Percentiles rank a stretch among this genome's conserved stretches.
phyloP scores from a whole-genome alignment of 306 rosid genomes.

The Begonia masoniana region DNA sequence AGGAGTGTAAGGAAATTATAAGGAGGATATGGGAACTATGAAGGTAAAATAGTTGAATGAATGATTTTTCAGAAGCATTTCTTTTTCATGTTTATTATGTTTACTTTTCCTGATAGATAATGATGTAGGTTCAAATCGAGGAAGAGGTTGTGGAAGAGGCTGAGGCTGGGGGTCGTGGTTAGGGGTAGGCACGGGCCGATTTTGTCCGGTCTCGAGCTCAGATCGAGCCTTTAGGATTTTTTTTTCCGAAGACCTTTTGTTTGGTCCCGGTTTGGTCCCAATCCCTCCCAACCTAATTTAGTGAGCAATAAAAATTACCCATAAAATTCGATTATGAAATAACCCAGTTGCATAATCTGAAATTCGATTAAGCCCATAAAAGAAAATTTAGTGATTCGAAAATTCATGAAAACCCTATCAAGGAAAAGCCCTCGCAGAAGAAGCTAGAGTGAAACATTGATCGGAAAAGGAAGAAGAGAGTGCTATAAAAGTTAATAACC shows the following conservation, averaged over 20 bases:
- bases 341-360: conserved; percentile 23
- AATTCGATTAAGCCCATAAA: conserved; percentile 18
- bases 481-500: too few species aligned
- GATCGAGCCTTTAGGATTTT: too few species aligned
- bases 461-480: background rate
- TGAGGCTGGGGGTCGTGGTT: too few species aligned
- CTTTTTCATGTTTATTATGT: background rate
- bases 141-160: too few species aligned
- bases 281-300: too few species aligned
- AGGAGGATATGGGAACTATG: conserved; percentile 12
- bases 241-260: too few species aligned
- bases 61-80: background rate
- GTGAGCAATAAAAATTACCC: too few species aligned
- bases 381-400: conserved; percentile 11
- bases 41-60: too few species aligned
- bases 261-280: too few species aligned
- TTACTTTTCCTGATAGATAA: conserved; percentile 32
- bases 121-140: conserved; percentile 67
- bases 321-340: too few species aligned
- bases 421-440: conserved; percentile 9
- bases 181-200: too few species aligned
- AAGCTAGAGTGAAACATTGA: background rate
- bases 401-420: conserved; percentile 9
- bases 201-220: too few species aligned
- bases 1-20: background rate